phyloP scores from a whole-genome alignment of 345 rosid genomes.

The Barbarea vulgaris region DNA sequence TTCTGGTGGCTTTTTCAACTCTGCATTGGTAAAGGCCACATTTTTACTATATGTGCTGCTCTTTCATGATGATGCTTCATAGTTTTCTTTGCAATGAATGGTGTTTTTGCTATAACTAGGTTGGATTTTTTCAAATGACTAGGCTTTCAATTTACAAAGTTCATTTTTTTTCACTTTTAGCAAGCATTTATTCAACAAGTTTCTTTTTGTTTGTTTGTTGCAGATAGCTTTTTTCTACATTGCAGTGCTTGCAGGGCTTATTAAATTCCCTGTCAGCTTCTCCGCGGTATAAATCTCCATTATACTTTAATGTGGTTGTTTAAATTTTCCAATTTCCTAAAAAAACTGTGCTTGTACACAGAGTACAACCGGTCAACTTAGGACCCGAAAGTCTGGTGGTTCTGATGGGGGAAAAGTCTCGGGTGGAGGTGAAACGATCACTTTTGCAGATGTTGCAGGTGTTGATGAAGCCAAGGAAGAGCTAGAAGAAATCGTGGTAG shows the following conservation, averaged over 20 bases:
- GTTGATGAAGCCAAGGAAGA: conserved; percentile 99
- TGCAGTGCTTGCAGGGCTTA: conserved; percentile 81
- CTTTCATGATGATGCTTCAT: conserved; percentile 5
- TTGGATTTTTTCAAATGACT: neutral
- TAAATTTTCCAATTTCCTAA: neutral
- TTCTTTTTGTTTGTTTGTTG: conserved; percentile 28
- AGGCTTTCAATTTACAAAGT: neutral
- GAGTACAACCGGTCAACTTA: conserved; percentile 83
- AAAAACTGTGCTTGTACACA: conserved; percentile 36
- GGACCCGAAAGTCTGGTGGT: conserved; percentile 70
- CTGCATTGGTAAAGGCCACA: conserved; percentile 64
- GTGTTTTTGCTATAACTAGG: neutral
- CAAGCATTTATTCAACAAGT: neutral
- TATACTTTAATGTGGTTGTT: neutral
- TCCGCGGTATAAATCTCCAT: conserved; percentile 56
- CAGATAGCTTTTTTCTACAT: conserved; percentile 83
- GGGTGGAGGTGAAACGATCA: conserved; percentile 73
- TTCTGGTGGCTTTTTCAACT: conserved; percentile 77
- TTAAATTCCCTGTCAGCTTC: conserved; percentile 77
- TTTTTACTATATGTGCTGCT: conserved; percentile 1
- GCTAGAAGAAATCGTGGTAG: conserved; percentile 96
- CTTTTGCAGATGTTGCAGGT: conserved; percentile 97
- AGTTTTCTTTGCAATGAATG: neutral
- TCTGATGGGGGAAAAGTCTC: conserved; percentile 62
- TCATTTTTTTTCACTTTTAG: neutral